A percentile compares a stretch with the other conserved stretches of the same genome.
These are phyloP conservation scores for Theileria annulata DNA, from an alignment of 169 alveolate species.

Conservation along the genomic window DNA sequence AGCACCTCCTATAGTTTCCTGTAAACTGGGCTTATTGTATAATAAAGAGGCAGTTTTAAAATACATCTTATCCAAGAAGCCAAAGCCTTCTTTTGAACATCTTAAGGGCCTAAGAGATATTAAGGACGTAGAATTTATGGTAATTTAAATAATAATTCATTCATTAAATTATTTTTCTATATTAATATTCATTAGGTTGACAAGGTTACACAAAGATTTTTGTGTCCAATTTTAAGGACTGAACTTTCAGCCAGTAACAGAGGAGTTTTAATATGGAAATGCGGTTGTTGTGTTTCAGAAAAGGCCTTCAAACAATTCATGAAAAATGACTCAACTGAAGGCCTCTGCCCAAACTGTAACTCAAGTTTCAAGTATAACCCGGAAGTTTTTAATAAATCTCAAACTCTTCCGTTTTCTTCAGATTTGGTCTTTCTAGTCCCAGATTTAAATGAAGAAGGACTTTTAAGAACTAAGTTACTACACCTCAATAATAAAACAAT, in stretches of 20 bases:
- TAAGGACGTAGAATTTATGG: slow-evolving; percentile 53
- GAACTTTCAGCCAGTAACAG: slow-evolving; percentile 72
- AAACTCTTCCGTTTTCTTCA: slow-evolving; percentile 11
- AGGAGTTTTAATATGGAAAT: slow-evolving; percentile 71
- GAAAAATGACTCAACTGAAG: slow-evolving; percentile 15
- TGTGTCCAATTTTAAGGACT: slow-evolving; percentile 70
- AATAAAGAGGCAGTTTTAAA: slow-evolving; percentile 78
- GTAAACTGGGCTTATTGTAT: slow-evolving; percentile 78
- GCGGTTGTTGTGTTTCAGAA: slow-evolving; percentile 77
- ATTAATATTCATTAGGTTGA: slow-evolving; percentile 57
- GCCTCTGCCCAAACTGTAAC: slow-evolving; percentile 55
- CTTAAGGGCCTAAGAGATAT: slow-evolving; percentile 74
- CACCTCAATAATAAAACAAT: background rate
- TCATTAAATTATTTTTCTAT: background rate
- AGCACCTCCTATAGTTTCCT: slow-evolving; percentile 78
- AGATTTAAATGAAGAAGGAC: slow-evolving; percentile 43
- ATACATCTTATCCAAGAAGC: slow-evolving; percentile 68
- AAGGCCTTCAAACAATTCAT: slow-evolving; percentile 65
- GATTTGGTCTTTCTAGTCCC: slow-evolving; percentile 64
- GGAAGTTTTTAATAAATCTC: slow-evolving; percentile 39
- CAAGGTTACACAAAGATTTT: slow-evolving; percentile 44
- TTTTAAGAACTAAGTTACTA: slow-evolving; percentile 46
- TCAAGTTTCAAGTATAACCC: slow-evolving; percentile 38
- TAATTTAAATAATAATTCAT: background rate
- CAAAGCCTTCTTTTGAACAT: slow-evolving; percentile 71